phyloP scores from a whole-genome alignment of 768 basidiomycete genomes.

The Imleria badia region DNA sequence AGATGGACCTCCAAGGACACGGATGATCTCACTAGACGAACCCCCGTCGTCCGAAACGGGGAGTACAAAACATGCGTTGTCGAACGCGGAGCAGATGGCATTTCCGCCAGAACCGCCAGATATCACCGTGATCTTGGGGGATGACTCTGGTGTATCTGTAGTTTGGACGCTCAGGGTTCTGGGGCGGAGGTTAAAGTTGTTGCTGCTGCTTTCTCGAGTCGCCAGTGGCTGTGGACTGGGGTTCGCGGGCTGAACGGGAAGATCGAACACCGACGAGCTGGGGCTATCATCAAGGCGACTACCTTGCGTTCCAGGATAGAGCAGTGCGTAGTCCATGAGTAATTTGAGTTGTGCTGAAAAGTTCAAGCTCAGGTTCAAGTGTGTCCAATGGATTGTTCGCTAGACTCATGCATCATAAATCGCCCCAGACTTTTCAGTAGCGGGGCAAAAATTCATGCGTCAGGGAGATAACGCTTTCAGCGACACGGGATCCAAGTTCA shows the following conservation, averaged over 20 bases:
- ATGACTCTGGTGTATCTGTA: slow-evolving; percentile 3
- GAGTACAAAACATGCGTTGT: slow-evolving; percentile 73
- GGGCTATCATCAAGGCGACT: slow-evolving; percentile 45
- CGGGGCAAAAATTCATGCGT: too few relatives aligned
- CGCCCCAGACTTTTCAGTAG: too few relatives aligned
- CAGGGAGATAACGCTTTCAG: too few relatives aligned
- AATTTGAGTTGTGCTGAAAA: too few relatives aligned
- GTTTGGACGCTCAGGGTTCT: background rate
- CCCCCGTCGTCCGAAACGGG: slow-evolving; percentile 97
- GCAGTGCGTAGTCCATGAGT: slow-evolving; percentile 16
- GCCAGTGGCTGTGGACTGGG: slow-evolving; percentile 20
- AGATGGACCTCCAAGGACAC: slow-evolving; percentile 85
- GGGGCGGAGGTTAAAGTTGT: background rate
- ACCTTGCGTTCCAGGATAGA: slow-evolving; percentile 7
- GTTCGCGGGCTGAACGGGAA: slow-evolving; percentile 48
- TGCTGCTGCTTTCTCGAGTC: slow-evolving; percentile 8
- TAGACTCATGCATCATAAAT: too few relatives aligned
- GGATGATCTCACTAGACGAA: slow-evolving; percentile 91
- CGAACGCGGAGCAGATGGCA: slow-evolving; percentile 84
- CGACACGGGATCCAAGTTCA: too few relatives aligned
- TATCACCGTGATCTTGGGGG: slow-evolving; percentile 65
- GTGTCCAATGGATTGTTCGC: too few relatives aligned
- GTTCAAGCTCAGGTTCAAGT: too few relatives aligned
- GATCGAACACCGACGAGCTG: slow-evolving; percentile 73
- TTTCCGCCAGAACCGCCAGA: slow-evolving; percentile 97